Conservation (phyloP, 306 rosid genomes). For the Vigna angularis region DNA sequence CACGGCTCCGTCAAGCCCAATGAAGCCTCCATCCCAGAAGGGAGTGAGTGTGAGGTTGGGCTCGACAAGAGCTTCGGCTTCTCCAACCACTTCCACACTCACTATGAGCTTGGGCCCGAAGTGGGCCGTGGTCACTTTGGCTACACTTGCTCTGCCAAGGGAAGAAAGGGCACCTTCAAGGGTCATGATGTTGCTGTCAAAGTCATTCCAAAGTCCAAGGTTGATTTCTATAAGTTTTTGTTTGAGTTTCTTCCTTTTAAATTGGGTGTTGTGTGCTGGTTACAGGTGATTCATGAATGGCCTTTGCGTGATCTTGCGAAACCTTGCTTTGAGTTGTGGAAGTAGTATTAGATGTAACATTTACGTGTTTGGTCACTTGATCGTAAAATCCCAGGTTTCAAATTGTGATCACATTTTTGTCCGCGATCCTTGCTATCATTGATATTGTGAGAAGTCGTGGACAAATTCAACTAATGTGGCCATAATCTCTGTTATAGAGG, state of each 20-base stretch:
- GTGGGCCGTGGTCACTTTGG: conserved; percentile 99
- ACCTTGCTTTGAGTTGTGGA: conserved; percentile 10
- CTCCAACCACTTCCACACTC: conserved; percentile 58
- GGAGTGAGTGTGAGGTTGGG: conserved; percentile 80
- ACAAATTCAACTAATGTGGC: not conserved
- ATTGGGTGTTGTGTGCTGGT: conserved; percentile 26
- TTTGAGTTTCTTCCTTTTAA: not conserved
- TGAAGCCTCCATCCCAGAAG: conserved; percentile 85
- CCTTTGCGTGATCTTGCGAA: conserved; percentile 7
- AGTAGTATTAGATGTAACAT: conserved; percentile 20
- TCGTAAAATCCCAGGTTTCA: not conserved
- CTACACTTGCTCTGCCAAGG: conserved; percentile 84
- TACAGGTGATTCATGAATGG: not conserved
- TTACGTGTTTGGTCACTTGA: not conserved
- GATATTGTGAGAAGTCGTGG: not conserved
- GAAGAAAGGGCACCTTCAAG: conserved; percentile 74
- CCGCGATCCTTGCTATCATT: not conserved
- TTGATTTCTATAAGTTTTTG: conserved; percentile 1
- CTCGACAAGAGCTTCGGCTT: conserved; percentile 81
- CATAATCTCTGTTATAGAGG: not conserved
- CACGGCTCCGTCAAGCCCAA: conserved; percentile 90
- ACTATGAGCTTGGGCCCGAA: conserved; percentile 81
- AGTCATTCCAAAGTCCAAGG: conserved; percentile 93
- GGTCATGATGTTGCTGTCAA: conserved; percentile 92
- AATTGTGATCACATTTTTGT: not conserved